These are phyloP conservation scores for Aurinia saxatilis DNA, from an alignment of 345 rosid species.

Conservation along the genomic window DNA sequence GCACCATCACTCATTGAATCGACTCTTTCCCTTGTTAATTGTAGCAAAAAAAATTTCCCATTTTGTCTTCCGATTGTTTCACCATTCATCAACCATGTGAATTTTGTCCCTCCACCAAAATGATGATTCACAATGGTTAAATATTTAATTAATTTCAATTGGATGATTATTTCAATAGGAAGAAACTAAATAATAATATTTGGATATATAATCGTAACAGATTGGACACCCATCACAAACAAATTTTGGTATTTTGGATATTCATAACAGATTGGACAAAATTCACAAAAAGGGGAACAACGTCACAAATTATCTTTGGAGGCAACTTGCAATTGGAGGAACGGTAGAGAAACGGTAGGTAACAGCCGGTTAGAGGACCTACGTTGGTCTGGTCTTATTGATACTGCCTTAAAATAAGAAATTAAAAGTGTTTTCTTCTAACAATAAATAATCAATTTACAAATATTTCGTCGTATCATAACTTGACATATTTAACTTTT, in stretches of 20 bases:
- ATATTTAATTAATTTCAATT: not conserved
- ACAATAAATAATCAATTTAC: not conserved
- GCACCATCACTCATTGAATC: no score
- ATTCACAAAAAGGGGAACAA: not conserved
- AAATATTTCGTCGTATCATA: not conserved
- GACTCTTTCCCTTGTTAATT: no score
- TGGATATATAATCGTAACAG: no score
- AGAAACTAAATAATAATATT: not conserved
- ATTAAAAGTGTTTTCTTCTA: no score
- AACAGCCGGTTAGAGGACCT: not conserved
- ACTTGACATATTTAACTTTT: not conserved
- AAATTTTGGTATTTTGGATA: not conserved
- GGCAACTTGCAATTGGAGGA: conserved; percentile 1
- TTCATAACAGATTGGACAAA: not conserved
- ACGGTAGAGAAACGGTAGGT: not conserved
- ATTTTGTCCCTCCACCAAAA: not conserved
- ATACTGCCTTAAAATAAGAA: not conserved
- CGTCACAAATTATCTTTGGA: not conserved
- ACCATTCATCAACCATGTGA: not conserved
- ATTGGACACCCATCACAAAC: not conserved
- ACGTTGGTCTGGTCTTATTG: not conserved
- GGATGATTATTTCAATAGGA: not conserved
- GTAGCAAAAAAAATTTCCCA: no score
- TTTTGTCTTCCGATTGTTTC: no score
- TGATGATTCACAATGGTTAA: not conserved